Base-by-base conservation (phyloP, 2,329 filamentous ascomycete genomes). In the Shiraia sp. region DNA sequence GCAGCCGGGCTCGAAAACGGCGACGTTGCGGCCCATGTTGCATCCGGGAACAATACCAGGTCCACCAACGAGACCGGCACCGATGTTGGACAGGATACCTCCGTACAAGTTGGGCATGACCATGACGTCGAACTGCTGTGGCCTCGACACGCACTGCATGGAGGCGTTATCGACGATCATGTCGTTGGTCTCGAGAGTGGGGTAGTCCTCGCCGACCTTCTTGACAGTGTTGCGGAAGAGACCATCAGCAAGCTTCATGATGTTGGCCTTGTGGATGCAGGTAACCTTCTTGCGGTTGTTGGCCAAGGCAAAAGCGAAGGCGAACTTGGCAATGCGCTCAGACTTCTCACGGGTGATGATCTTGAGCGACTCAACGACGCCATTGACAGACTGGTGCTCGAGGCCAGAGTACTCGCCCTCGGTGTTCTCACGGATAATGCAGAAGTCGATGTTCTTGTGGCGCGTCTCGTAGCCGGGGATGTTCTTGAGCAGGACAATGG, bases 151-250 rank as follows among this genome's bases (percentile, higher is more conserved):
- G 71, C 90, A 95, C 80, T 99, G 93, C 93, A 99, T 99, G 68
- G 89, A 95, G 67, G 93, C 93, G 76, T 99, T 99, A 79, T 99
- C 93, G 75, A 99, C 93, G 74, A 99, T 99, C 92, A 99, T 96
- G 78, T 99, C 93, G 80, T 95, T 95, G 70, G 86, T 87, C 80
- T 96, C 88, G 62, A 99, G 81, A 51, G 89, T 95, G 47, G 93
- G 92, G 79, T 93, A 99, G 73, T 96, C 90, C 79, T 95, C 88
- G 57, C 90, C 88, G 59, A 93, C 85, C 66, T 85, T 81, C 79
- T 95, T 90, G 82, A 97, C 95, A 60, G 93, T 97, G 78, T 86
- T 92, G 73, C 93, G 88, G 89, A 99, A 99, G 43, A 99, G 88
- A 75, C 93, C 93, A 64, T 99, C 93, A 72, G 91, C 92, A 46